phyloP scores from a whole-genome alignment of 768 basidiomycete genomes.

The Kwoniella pini region DNA sequence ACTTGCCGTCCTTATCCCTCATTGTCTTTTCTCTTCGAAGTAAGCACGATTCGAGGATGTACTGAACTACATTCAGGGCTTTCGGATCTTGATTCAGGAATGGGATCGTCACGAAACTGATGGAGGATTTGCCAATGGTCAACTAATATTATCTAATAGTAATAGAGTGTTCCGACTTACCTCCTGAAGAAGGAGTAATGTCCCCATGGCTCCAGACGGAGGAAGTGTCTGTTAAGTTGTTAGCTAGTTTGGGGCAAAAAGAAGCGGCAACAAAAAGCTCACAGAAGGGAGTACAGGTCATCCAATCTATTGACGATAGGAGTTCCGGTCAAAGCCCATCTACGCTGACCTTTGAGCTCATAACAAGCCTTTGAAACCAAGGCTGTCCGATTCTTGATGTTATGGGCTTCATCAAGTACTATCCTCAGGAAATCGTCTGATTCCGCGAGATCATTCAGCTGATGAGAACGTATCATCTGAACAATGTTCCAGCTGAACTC shows the following conservation, averaged over 20 bases:
- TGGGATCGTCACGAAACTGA: constrained; percentile 84
- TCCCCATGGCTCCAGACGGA: constrained; percentile 55
- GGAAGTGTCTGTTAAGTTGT: constrained; percentile 44
- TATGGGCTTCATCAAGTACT: constrained; percentile 79
- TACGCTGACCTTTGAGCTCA: constrained; percentile 71
- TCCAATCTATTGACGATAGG: constrained; percentile 93
- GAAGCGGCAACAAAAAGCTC: constrained; percentile 29
- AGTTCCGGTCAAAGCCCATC: constrained; percentile 94
- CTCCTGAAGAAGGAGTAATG: constrained; percentile 68
- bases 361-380: constrained; percentile 64
- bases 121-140: constrained; percentile 2
- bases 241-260: constrained; percentile 57
- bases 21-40: constrained; percentile 90
- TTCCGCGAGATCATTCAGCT: background rate
- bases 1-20: constrained; percentile 80
- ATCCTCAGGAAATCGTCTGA: constrained; percentile 45
- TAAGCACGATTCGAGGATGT: constrained; percentile 83
- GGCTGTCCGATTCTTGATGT: constrained; percentile 78
- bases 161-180: constrained; percentile 58
- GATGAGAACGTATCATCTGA: background rate
- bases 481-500: constrained; percentile 9
- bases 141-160: background rate
- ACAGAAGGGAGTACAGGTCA: constrained; percentile 80
- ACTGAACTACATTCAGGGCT: constrained; percentile 91
- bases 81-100: constrained; percentile 89